Percentiles rank a stretch among this genome's conserved stretches.
These are phyloP conservation scores for Monosporozyma siamensis DNA, from an alignment of 805 yeast species.

Conservation along the genomic window DNA sequence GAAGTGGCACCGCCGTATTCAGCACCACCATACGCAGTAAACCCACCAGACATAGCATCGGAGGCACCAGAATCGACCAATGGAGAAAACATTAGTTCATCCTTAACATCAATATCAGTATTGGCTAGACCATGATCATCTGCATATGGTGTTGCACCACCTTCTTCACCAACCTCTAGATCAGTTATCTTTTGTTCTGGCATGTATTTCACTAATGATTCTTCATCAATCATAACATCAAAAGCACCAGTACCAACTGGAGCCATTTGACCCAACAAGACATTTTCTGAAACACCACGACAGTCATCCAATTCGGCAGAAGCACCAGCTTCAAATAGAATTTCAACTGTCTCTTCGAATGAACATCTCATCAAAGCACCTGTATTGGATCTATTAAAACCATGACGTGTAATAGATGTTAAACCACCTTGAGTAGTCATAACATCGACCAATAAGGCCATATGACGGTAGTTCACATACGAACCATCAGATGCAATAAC, in stretches of 20 bases:
- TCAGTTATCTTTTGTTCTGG: slow-evolving; percentile 34
- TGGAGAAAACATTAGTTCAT: slow-evolving; percentile 87
- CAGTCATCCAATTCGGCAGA: slow-evolving; percentile 97
- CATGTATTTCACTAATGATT: slow-evolving; percentile 51
- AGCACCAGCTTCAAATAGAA: slow-evolving; percentile 94
- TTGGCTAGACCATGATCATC: slow-evolving; percentile 50
- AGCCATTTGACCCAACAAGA: slow-evolving; percentile 95
- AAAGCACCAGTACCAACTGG: slow-evolving; percentile 98
- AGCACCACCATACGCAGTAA: slow-evolving; percentile 81
- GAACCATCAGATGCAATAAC: slow-evolving; percentile 99
- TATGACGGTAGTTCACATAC: slow-evolving; percentile 94
- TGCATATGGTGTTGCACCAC: slow-evolving; percentile 90
- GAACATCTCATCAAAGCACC: slow-evolving; percentile 99
- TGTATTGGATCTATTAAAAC: slow-evolving; percentile 96
- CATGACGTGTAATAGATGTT: slow-evolving; percentile 99
- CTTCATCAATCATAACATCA: slow-evolving; percentile 90
- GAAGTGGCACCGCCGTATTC: slow-evolving; percentile 52
- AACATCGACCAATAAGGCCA: slow-evolving; percentile 94
- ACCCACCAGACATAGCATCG: slow-evolving; percentile 69
- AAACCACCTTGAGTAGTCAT: slow-evolving; percentile 98
- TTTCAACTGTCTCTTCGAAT: slow-evolving; percentile 98
- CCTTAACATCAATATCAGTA: slow-evolving; percentile 52
- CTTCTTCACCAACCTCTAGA: slow-evolving; percentile 45
- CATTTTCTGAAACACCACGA: slow-evolving; percentile 96
- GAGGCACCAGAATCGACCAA: slow-evolving; percentile 76